Evolutionary conservation across 495 filamentous ascomycete genomes (phyloP).

Genomic region (Annulohypoxylon moriforme): DNA sequence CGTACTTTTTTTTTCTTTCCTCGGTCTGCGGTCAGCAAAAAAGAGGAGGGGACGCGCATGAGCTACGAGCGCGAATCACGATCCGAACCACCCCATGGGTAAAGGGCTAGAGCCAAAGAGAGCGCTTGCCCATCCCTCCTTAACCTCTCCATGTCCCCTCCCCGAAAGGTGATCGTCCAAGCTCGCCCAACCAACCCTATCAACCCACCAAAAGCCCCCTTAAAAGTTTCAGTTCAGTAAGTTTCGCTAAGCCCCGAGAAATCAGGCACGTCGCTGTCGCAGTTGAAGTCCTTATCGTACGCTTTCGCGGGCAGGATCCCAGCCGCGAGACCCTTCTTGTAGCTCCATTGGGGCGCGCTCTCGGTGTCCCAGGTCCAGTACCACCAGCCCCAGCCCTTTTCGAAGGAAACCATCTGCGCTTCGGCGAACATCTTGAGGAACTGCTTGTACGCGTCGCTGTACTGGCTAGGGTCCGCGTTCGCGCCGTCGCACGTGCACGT

Average conservation of each 20-base stretch:
- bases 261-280: constrained; percentile 73
- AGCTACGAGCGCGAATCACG: not conserved
- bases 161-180: no score
- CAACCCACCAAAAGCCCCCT: no score
- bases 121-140: not conserved
- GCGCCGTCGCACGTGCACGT: constrained; percentile 79
- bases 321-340: constrained; percentile 82
- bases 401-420: constrained; percentile 94
- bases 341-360: constrained; percentile 89
- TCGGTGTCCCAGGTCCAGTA: constrained; percentile 88
- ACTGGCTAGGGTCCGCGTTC: constrained; percentile 76
- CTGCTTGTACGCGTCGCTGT: constrained; percentile 80
- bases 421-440: constrained; percentile 91
- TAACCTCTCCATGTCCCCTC: no score
- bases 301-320: constrained; percentile 86
- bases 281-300: constrained; percentile 80
- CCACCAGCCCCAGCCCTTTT: constrained; percentile 94
- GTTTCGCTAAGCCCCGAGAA: constrained; percentile 62
- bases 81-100: not conserved
- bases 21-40: not conserved
- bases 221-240: constrained; percentile 17
- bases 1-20: not conserved
- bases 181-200: no score
- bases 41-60: not conserved
- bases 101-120: not conserved